A percentile compares a stretch with the other conserved stretches of the same genome.
These are phyloP conservation scores for Vanderwaltozyma verrucispora DNA, from an alignment of 805 yeast species.

Conservation along the genomic window DNA sequence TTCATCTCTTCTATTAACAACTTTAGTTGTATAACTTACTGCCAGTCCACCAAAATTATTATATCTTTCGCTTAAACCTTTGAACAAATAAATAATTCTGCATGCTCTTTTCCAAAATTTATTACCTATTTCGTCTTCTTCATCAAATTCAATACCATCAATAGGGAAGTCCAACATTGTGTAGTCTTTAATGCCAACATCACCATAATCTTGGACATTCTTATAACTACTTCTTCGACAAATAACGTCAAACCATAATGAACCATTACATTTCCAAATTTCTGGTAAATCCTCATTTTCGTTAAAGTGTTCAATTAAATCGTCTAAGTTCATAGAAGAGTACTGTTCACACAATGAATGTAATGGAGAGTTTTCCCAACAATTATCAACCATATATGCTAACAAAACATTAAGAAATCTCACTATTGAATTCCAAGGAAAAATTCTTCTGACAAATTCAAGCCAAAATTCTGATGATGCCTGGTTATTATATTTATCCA, in stretches of 20 bases:
- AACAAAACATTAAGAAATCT: constrained; percentile 53
- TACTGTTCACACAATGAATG: constrained; percentile 18
- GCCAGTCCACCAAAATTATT: constrained; percentile 9
- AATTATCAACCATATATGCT: constrained; percentile 21
- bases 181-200: constrained; percentile 49
- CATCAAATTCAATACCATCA: constrained; percentile 44
- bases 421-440: constrained; percentile 63
- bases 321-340: constrained; percentile 23
- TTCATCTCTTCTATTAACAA: constrained; percentile 6
- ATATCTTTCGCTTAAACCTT: constrained; percentile 20
- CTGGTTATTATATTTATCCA: constrained; percentile 23
- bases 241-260: constrained; percentile 64
- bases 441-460: constrained; percentile 34
- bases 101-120: constrained; percentile 28
- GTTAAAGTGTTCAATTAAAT: constrained; percentile 40
- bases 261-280: constrained; percentile 81
- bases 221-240: constrained; percentile 32
- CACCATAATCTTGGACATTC: constrained; percentile 31
- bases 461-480: constrained; percentile 22
- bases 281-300: constrained; percentile 58
- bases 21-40: constrained; percentile 9
- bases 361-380: constrained; percentile 8
- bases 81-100: constrained; percentile 23
- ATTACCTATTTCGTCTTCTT: constrained; percentile 26
- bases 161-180: constrained; percentile 53